A percentile compares a stretch with the other conserved stretches of the same genome.
These are phyloP conservation scores for Tarenaya hassleriana DNA, from an alignment of 345 rosid species.

Conservation along the genomic window DNA sequence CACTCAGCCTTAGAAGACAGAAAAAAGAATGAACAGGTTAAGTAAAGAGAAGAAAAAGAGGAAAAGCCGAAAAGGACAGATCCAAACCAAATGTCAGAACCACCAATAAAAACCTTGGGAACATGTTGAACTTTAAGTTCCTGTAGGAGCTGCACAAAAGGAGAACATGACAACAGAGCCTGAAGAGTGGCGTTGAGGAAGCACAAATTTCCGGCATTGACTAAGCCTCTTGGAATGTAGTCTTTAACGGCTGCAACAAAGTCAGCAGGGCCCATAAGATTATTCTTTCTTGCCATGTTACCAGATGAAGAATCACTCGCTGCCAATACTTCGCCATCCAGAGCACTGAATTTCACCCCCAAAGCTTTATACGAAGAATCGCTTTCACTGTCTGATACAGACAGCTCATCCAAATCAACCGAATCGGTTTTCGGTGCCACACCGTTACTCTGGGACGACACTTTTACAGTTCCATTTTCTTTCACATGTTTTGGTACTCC, in stretches of 20 bases:
- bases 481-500: constrained; percentile 22
- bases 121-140: constrained; percentile 44
- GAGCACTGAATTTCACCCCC: constrained; percentile 43
- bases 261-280: constrained; percentile 29
- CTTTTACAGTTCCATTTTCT: constrained; percentile 42
- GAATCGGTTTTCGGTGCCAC: constrained; percentile 33
- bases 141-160: constrained; percentile 75
- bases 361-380: constrained; percentile 30
- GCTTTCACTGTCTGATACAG: constrained; percentile 36
- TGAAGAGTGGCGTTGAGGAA: constrained; percentile 90
- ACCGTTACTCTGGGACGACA: constrained; percentile 34
- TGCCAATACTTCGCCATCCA: constrained; percentile 32
- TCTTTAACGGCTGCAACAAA: constrained; percentile 30
- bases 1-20: constrained; percentile 50
- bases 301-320: constrained; percentile 27
- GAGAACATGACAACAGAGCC: constrained; percentile 80
- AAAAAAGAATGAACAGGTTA: constrained; percentile 16
- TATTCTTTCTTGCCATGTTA: constrained; percentile 26
- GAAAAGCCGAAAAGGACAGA: no score
- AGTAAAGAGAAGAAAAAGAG: not conserved
- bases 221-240: constrained; percentile 71
- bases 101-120: constrained; percentile 47
- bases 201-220: constrained; percentile 80
- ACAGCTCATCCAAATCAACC: constrained; percentile 27
- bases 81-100: not conserved